These are phyloP conservation scores for Articulospora tetracladia DNA, from an alignment of 495 filamentous ascomycete species.

Conservation along the genomic window DNA sequence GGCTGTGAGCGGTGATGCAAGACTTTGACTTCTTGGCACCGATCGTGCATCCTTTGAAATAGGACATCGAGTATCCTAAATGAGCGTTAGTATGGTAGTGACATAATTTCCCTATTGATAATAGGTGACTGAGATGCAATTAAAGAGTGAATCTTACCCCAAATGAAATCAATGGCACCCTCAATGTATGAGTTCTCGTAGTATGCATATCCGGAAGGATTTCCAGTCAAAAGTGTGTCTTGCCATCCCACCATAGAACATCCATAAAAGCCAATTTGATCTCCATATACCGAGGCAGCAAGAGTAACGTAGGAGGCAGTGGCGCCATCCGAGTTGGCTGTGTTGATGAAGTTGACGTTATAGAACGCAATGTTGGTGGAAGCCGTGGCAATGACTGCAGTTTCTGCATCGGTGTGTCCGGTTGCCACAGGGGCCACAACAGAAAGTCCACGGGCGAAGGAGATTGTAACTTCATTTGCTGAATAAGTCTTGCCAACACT, in stretches of 20 bases:
- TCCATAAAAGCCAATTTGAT: conserved; percentile 31
- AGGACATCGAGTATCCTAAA: conserved; percentile 20
- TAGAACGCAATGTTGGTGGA: conserved; percentile 12
- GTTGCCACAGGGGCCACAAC: conserved; percentile 35
- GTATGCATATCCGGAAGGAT: conserved; percentile 33
- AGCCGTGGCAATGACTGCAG: conserved; percentile 26
- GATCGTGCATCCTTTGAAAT: conserved; percentile 29
- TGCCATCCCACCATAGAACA: conserved; percentile 44
- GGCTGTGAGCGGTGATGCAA: conserved; percentile 27
- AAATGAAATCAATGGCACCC: conserved; percentile 25
- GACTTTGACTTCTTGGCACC: conserved; percentile 24
- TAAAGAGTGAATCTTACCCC: conserved; percentile 10
- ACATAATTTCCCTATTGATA: not conserved
- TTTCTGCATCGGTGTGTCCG: conserved; percentile 41
- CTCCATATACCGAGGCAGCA: conserved; percentile 15
- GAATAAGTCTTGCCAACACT: conserved; percentile 43
- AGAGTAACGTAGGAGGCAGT: conserved; percentile 11
- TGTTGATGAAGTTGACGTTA: conserved; percentile 20
- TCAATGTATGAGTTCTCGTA: conserved; percentile 36
- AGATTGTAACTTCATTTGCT: conserved; percentile 55
- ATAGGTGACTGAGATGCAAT: not conserved
- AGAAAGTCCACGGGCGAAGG: conserved; percentile 25
- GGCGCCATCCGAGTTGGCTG: conserved; percentile 7
- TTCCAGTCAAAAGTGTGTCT: conserved; percentile 42
- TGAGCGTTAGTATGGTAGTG: not conserved